phyloP scores from a whole-genome alignment of 176 grass and related monocot genomes.

The Avena eriantha region DNA sequence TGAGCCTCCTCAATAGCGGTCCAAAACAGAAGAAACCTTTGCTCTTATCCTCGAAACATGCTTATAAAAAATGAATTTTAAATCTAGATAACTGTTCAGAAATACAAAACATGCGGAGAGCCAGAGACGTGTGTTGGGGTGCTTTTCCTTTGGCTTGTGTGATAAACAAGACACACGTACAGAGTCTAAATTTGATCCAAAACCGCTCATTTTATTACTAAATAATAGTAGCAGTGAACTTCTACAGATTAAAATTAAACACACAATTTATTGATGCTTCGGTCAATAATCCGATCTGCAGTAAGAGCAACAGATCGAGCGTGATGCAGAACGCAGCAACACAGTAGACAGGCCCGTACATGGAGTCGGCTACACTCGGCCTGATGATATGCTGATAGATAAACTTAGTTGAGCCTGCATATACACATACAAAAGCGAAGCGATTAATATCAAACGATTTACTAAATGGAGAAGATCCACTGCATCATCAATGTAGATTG shows the following conservation, averaged over 20 bases:
- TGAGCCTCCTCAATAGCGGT: too few species aligned
- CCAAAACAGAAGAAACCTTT: too few species aligned
- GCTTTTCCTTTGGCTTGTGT: too few species aligned
- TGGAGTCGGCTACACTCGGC: background rate
- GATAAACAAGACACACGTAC: background rate
- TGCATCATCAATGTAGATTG: background rate
- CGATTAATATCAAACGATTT: background rate
- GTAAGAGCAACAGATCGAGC: background rate
- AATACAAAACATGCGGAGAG: too few species aligned
- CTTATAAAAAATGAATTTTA: too few species aligned
- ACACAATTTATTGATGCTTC: background rate
- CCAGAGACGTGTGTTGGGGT: too few species aligned
- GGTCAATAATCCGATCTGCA: background rate
- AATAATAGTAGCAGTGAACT: background rate
- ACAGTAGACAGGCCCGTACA: background rate
- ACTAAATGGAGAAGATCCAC: background rate
- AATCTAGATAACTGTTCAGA: too few species aligned
- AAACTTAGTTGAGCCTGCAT: background rate
- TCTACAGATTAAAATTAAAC: background rate
- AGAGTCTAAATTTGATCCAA: background rate
- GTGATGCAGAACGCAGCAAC: background rate
- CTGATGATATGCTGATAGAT: background rate
- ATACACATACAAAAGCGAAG: background rate
- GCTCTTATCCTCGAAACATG: too few species aligned
- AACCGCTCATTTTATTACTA: background rate